Base-by-base conservation (phyloP, 768 basidiomycete species). In the Agaricus subrufescens region DNA sequence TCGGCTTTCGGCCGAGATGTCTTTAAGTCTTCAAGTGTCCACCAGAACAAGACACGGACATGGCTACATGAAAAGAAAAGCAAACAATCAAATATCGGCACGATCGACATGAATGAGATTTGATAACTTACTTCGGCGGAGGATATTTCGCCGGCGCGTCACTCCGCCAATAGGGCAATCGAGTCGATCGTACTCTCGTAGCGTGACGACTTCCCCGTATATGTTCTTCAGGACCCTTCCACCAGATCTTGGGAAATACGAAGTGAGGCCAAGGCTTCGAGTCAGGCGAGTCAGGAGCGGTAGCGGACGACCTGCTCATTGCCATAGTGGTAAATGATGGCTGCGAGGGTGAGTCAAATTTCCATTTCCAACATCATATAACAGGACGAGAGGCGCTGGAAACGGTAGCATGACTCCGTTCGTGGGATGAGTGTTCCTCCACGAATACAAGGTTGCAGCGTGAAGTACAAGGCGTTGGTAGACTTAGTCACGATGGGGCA, bases 41-140 rank as follows among this genome's bases (percentile, higher is more conserved):
- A 56, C 54, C 54, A 56, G n/a, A 56, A 56, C 30, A 56, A 30
- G 8, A 56, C 12, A 7, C 54, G 47, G 14, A 56, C 38, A 23
- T 56, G 54, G 15, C 54, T 56, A 14, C 5, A 34, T 45, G 8
- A 34, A 1, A 9, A 14, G 10, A 31, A 31, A 31, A 31, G 19
- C 19, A 31, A 31, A 31, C 4, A 31, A 34, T 11, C 7, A n/a
- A 29, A 42, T 19, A 12, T 49, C 3, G 43, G 19, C 4, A n/a
- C 1, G 27, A 7, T 2, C 10, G 11, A 1, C 4, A 56, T 15
- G 11, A 12, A 15, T 7, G 37, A 8, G 30, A 1, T 14, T 27
- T 23, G 14, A 5, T 10, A 46, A 29, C 54, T 29, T 29, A 56
- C 54, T 47, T 47, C 1, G 42, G 54, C 10, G 54, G 54, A 49